These are phyloP conservation scores for Salix arbutifolia DNA, from an alignment of 345 rosid species.

Conservation along the genomic window DNA sequence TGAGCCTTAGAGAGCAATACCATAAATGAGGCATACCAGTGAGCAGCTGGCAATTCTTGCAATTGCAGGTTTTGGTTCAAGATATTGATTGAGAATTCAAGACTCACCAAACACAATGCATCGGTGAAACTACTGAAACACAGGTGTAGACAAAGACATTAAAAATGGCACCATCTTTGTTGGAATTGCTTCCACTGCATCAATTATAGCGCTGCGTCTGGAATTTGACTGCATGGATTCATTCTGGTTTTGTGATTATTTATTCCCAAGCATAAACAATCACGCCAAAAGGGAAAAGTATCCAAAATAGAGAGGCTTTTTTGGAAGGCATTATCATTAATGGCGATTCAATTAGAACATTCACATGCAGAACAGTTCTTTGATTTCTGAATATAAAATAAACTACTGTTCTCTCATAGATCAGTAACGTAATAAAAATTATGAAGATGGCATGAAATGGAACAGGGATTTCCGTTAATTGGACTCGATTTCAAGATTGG, in stretches of 20 bases:
- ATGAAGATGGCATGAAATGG: background rate
- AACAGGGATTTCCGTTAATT: background rate
- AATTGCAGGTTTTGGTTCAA: background rate
- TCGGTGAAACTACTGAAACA: background rate
- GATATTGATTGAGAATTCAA: background rate
- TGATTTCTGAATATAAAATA: background rate
- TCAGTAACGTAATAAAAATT: background rate
- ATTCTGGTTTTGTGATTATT: too few species aligned
- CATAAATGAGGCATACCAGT: background rate
- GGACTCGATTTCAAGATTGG: constrained; percentile 26
- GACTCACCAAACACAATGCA: background rate
- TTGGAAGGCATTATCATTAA: background rate
- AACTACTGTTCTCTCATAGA: background rate
- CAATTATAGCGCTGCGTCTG: background rate
- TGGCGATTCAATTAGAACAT: background rate
- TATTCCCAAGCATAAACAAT: background rate
- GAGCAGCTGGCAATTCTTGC: background rate
- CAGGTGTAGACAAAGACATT: background rate
- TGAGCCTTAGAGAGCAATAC: background rate
- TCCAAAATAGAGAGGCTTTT: background rate
- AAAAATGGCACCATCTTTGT: background rate
- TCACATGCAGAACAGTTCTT: background rate
- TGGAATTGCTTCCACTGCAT: background rate
- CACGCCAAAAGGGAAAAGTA: background rate
- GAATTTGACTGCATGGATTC: background rate